Evolutionary conservation across 1,139 yeast species (phyloP).

Genomic region (Kluyveromyces sp.): DNA sequence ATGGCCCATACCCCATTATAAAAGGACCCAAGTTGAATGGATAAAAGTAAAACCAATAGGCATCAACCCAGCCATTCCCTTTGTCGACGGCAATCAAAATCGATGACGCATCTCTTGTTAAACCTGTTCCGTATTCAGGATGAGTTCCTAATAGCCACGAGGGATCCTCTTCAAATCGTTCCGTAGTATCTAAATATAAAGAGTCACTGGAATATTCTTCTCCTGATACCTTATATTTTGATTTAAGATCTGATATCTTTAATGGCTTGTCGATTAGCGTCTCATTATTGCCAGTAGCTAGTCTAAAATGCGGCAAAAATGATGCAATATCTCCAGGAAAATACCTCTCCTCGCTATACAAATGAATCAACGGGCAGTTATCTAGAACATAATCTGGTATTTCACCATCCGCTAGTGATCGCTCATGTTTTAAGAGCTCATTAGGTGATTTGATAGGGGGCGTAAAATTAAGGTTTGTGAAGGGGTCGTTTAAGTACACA

Average conservation of each 20-base stretch:
- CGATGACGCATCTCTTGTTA: slow-evolving; percentile 70
- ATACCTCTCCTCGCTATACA: slow-evolving; percentile 83
- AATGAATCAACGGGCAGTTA: slow-evolving; percentile 72
- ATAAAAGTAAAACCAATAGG: slow-evolving; percentile 94
- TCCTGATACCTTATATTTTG: slow-evolving; percentile 16
- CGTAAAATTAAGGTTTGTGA: not conserved
- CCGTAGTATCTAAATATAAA: slow-evolving; percentile 53
- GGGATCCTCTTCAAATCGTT: slow-evolving; percentile 61
- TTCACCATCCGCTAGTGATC: slow-evolving; percentile 31
- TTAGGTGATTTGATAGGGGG: slow-evolving; percentile 5
- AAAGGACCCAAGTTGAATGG: slow-evolving; percentile 92
- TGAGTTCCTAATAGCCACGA: slow-evolving; percentile 75
- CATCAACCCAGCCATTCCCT: slow-evolving; percentile 84
- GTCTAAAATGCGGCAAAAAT: slow-evolving; percentile 57
- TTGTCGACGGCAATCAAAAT: slow-evolving; percentile 77
- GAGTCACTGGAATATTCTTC: slow-evolving; percentile 20
- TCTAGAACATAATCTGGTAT: slow-evolving; percentile 71
- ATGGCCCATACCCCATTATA: slow-evolving; percentile 96
- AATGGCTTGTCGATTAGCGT: slow-evolving; percentile 28
- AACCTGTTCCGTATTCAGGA: slow-evolving; percentile 69
- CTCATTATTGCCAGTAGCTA: slow-evolving; percentile 23
- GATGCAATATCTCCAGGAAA: slow-evolving; percentile 75
- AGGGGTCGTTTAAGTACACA: not conserved
- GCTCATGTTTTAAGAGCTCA: slow-evolving; percentile 2
- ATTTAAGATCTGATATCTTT: slow-evolving; percentile 16